A percentile compares a stretch with the other conserved stretches of the same genome.
phyloP scores from a whole-genome alignment of 305 asterid species.

The Rubia occidens region DNA sequence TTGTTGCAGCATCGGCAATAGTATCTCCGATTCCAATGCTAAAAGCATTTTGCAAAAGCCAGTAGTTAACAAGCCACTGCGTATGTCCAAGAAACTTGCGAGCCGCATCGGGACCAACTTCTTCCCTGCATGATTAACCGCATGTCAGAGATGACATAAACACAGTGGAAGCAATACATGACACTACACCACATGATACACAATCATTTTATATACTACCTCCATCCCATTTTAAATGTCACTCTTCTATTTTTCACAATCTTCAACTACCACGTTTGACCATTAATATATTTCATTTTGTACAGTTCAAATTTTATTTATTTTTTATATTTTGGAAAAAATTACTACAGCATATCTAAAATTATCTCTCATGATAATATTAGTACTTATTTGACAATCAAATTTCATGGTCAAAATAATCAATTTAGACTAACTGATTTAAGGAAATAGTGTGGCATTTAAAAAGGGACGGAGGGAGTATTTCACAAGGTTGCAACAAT shows the following conservation, averaged over 20 bases:
- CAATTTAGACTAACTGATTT: not conserved
- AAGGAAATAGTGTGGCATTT: not conserved
- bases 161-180: not conserved
- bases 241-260: not conserved
- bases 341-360: not conserved
- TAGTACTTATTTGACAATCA: not conserved
- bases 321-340: not conserved
- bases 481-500: not conserved
- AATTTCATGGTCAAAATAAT: not conserved
- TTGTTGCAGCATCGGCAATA: slow-evolving; percentile 89
- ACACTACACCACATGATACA: not conserved
- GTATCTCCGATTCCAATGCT: slow-evolving; percentile 99
- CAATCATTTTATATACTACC: not conserved
- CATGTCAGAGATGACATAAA: not conserved
- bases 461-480: not conserved
- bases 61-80: slow-evolving; percentile 97
- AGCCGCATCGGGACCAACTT: slow-evolving; percentile 99
- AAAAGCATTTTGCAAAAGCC: slow-evolving; percentile 94
- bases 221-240: not conserved
- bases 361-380: not conserved
- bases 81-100: slow-evolving; percentile 98
- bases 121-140: slow-evolving; percentile 58
- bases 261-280: not conserved
- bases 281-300: not conserved
- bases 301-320: no score